Base-by-base conservation (phyloP, 2,329 filamentous ascomycete species). In the Diplocarpon mali region DNA sequence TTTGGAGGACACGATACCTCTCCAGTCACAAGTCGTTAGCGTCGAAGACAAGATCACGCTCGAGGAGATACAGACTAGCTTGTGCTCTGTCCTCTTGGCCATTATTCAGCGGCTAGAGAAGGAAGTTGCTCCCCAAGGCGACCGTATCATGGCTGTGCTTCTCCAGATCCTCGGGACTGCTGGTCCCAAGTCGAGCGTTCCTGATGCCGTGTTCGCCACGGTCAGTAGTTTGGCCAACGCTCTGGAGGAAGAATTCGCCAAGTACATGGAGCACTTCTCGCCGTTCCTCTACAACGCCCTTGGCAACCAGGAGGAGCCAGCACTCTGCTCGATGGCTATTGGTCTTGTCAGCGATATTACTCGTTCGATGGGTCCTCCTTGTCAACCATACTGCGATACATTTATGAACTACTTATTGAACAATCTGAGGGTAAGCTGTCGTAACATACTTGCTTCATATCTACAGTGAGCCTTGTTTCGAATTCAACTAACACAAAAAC, bases 361-460 rank as follows among this genome's bases (percentile, higher is more conserved):
- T 42, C 83, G 92, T 57, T 92, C 90, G 13, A 73, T 96, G 62
- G 86, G 88, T 62, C 82, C 88, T 62, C 85, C 84, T 64, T 85
- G 90, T 60, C 86, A 94, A 67, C 92, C 90, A 46, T 96, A 83
- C 72, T 98, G 92, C 67, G 92, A 98, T 60, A 78, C 81, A 54
- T 95, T 96, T 65, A 98, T 98, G 92, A 98, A 98, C 73, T 85
- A 92, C 63, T 73, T 98, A 47, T 76, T 98, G 51, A 89, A 87
- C 71, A 93, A 95, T 67, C 70, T 98, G 35, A 79, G 85, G 65
- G 83, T 86, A 65, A 62, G 75, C 72, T 34, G 49, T 45, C 45
- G 3, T 29, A 31, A 31, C 34, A 29, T 44, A 36, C 17, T 17
- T 28, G 17, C 12, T 24, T 45, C 15, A 24, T 20, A 32, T 15